Percentiles rank a stretch among this genome's conserved stretches.
phyloP scores from a whole-genome alignment of 305 asterid genomes.

The Nicotiana rustica region DNA sequence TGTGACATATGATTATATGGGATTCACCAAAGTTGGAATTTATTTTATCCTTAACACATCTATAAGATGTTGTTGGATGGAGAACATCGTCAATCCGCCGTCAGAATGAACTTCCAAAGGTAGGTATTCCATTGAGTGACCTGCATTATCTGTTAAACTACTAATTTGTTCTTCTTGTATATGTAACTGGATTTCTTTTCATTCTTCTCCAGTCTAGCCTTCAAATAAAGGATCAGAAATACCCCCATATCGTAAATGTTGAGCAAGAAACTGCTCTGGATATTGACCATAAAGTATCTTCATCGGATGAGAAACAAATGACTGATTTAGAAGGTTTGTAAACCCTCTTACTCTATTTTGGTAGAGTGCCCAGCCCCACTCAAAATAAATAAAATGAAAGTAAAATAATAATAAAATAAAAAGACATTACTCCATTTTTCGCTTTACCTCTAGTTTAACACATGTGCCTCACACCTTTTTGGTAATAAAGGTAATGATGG shows the following conservation, averaged over 20 bases:
- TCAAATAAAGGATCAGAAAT: conserved; percentile 62
- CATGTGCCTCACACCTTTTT: conserved; percentile 18
- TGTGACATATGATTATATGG: background rate
- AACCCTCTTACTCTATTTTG: conserved; percentile 21
- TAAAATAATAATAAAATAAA: background rate
- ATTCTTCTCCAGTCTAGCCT: conserved; percentile 53
- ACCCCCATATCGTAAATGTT: conserved; percentile 78
- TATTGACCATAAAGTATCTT: conserved; percentile 45
- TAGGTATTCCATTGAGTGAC: conserved; percentile 34
- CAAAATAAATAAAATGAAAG: background rate
- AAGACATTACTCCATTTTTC: background rate
- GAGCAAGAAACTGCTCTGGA: conserved; percentile 52
- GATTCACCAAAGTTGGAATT: background rate
- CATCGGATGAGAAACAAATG: conserved; percentile 58
- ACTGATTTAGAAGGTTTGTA: conserved; percentile 71
- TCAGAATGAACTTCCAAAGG: conserved; percentile 82
- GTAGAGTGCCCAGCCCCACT: background rate
- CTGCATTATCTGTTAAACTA: conserved; percentile 8
- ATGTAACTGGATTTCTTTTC: conserved; percentile 32
- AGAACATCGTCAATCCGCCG: conserved; percentile 94
- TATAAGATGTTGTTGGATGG: conserved; percentile 92
- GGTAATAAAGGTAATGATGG: background rate
- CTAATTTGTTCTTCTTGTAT: background rate
- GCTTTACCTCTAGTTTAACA: conserved; percentile 16
- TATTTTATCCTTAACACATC: conserved; percentile 28